Percentiles rank a stretch among this genome's conserved stretches.
Evolutionary conservation across 1,284 basidiomycete genomes (phyloP).

Genomic region (Agroathelia rolfsii): DNA sequence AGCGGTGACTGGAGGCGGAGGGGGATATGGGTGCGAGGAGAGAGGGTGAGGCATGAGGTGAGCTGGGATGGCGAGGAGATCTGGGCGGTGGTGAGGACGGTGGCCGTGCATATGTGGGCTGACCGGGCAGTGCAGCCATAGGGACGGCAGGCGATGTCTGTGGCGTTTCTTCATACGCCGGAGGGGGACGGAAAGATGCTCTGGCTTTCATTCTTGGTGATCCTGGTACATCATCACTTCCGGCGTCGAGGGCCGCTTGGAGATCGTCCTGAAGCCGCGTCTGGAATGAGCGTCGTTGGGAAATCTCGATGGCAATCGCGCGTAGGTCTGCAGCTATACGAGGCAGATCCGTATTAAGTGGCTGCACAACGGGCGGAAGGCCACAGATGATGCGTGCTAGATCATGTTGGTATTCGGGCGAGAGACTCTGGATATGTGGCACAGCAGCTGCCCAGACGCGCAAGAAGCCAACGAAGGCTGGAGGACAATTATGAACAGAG

Average conservation of each 20-base stretch:
- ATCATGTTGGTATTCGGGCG: conserved; percentile 62
- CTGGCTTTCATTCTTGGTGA: conserved; percentile 29
- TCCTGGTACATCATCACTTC: conserved; percentile 21
- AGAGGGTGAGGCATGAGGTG: conserved; percentile 11
- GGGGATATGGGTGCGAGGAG: conserved; percentile 16
- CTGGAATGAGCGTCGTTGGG: conserved; percentile 73
- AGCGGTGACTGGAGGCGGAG: conserved; percentile 11
- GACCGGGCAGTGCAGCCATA: conserved; percentile 11
- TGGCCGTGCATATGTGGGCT: conserved; percentile 8
- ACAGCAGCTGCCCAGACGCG: conserved; percentile 62
- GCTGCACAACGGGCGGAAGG: conserved; percentile 36
- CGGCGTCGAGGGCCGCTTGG: conserved; percentile 65
- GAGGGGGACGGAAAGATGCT: conserved; percentile 65
- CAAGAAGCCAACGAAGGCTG: conserved; percentile 55
- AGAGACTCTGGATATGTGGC: conserved; percentile 49
- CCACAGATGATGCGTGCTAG: conserved; percentile 70
- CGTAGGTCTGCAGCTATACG: conserved; percentile 67
- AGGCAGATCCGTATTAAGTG: conserved; percentile 29
- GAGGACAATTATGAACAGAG: conserved; percentile 46
- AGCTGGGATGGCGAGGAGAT: conserved; percentile 17
- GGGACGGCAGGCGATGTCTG: conserved; percentile 16
- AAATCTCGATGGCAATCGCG: conserved; percentile 72
- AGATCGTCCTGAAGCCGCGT: conserved; percentile 62
- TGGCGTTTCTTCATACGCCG: conserved; percentile 42
- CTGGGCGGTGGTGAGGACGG: conserved; percentile 14